Conservation (phyloP, 306 rosid genomes). For the Carpinus fangiana region DNA sequence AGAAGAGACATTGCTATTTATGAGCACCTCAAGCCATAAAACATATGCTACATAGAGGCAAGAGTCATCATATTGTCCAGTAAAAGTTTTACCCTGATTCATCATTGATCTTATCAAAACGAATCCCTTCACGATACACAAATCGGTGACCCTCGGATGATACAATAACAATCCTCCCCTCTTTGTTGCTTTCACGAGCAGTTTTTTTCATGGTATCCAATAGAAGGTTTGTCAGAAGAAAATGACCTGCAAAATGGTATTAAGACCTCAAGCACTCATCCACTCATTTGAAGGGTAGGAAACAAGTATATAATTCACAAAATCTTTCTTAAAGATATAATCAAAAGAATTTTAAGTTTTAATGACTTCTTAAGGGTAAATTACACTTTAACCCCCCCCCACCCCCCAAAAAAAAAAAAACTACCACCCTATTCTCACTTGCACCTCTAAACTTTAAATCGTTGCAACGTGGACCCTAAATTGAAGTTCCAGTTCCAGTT, state of each 20-base stretch:
- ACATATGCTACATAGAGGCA: background rate
- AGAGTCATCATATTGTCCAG: conserved; percentile 20
- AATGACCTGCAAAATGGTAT: conserved; percentile 60
- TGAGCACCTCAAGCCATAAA: conserved; percentile 7
- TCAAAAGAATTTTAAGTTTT: too few species aligned
- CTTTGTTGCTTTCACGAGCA: conserved; percentile 53
- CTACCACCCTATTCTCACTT: too few species aligned
- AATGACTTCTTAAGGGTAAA: too few species aligned
- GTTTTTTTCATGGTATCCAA: conserved; percentile 79
- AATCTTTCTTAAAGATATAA: background rate
- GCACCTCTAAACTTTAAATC: too few species aligned
- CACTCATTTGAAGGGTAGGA: background rate
- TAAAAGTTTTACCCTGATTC: conserved; percentile 61
- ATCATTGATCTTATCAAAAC: conserved; percentile 62
- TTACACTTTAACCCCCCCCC: too few species aligned
- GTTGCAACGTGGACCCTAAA: too few species aligned
- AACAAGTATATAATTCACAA: background rate
- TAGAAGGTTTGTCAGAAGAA: conserved; percentile 76
- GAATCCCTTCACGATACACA: conserved; percentile 54
- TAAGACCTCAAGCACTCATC: background rate
- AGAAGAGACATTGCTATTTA: conserved; percentile 7
- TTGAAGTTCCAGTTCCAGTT: too few species aligned
- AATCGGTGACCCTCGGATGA: conserved; percentile 66
- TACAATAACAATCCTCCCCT: conserved; percentile 73
- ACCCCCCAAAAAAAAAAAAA: too few species aligned